Conservation (phyloP, 108 stramenopile genomes). For the Craspedostauros australis region DNA sequence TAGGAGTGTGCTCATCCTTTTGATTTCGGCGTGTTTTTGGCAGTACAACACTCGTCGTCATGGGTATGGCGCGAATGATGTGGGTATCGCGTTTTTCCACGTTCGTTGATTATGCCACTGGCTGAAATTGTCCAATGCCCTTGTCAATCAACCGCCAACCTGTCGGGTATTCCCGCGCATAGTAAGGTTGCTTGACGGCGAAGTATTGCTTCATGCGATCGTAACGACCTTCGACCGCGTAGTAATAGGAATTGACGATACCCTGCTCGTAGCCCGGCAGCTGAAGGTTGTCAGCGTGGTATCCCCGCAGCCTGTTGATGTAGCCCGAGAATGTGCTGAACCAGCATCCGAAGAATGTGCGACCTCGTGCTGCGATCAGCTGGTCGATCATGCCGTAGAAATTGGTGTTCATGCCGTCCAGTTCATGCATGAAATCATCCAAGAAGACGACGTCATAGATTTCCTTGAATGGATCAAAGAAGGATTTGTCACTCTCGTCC, state of each 20-base stretch:
- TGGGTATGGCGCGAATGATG: too few relatives aligned
- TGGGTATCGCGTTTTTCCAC: too few relatives aligned
- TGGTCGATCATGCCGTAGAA: constrained; percentile 67
- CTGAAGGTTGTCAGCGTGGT: constrained; percentile 47
- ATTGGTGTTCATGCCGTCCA: constrained; percentile 47
- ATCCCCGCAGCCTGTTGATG: constrained; percentile 77
- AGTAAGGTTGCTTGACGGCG: constrained; percentile 20
- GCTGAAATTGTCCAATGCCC: too few relatives aligned
- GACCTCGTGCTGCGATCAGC: constrained; percentile 49
- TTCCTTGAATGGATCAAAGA: constrained; percentile 52
- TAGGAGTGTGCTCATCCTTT: too few relatives aligned
- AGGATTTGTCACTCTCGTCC: constrained; percentile 54
- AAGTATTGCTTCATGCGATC: constrained; percentile 33
- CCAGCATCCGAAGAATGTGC: constrained; percentile 61
- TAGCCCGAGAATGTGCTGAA: constrained; percentile 69
- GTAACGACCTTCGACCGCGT: constrained; percentile 26
- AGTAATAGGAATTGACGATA: constrained; percentile 40
- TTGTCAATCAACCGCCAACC: constrained; percentile 79
- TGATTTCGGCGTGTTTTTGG: too few relatives aligned
- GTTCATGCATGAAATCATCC: constrained; percentile 52
- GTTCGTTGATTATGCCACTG: too few relatives aligned
- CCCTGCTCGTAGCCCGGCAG: constrained; percentile 52
- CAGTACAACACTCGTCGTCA: too few relatives aligned
- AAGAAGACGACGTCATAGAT: constrained; percentile 53
- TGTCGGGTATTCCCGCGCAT: constrained; percentile 49